These are phyloP conservation scores for barrel medic (Medicago truncatula) DNA, from an alignment of 306 rosid genomes.

Conservation along the genomic window DNA sequence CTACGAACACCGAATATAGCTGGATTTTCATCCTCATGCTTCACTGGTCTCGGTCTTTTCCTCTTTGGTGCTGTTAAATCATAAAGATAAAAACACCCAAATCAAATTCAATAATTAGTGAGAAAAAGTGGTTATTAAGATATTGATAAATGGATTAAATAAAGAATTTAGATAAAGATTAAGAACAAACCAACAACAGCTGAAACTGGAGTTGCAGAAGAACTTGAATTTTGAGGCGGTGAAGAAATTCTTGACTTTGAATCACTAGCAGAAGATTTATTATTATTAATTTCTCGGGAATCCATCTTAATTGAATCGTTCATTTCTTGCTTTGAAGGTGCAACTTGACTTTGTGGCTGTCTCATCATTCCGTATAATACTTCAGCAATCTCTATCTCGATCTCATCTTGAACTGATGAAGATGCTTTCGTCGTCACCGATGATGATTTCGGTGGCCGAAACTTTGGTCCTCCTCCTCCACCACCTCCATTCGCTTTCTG, in stretches of 20 bases:
- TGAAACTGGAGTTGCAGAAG: constrained; percentile 55
- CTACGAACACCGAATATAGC: constrained; percentile 50
- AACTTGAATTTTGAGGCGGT: constrained; percentile 76
- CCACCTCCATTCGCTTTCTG: constrained; percentile 83
- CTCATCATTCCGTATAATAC: constrained; percentile 90
- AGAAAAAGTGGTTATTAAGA: background rate
- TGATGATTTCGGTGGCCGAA: constrained; percentile 69
- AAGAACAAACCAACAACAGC: constrained; percentile 69
- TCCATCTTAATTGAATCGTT: constrained; percentile 66
- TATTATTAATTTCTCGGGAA: constrained; percentile 50
- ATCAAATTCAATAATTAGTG: background rate
- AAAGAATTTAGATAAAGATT: background rate
- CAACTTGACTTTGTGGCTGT: constrained; percentile 72
- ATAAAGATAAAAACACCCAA: background rate
- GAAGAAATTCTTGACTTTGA: constrained; percentile 75
- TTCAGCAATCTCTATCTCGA: constrained; percentile 97
- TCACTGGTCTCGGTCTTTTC: constrained; percentile 78
- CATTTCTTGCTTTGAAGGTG: constrained; percentile 70
- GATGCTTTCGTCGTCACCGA: constrained; percentile 50
- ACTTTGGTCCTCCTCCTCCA: constrained; percentile 73
- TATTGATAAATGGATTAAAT: too few species aligned
- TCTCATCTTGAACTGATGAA: constrained; percentile 75
- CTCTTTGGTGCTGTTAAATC: constrained; percentile 78
- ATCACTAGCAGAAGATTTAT: constrained; percentile 58
- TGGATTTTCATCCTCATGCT: constrained; percentile 73